phyloP scores from a whole-genome alignment of 805 yeast species.

The Candida germanica region DNA sequence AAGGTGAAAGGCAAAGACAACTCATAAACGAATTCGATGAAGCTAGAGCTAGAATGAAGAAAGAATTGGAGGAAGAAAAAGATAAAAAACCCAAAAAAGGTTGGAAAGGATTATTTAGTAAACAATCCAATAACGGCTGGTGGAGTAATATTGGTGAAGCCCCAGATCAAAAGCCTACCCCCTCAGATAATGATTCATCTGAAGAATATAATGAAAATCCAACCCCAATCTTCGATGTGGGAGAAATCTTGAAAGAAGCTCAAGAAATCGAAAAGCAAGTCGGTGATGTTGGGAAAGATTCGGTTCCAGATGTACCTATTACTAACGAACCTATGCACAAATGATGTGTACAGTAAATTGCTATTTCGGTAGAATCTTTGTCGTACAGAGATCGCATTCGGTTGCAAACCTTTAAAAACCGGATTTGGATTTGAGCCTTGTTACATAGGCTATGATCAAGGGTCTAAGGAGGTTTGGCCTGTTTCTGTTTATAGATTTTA shows the following conservation, averaged over 20 bases:
- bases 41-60: constrained; percentile 62
- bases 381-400: no score
- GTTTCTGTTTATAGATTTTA: no score
- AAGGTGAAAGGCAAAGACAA: constrained; percentile 77
- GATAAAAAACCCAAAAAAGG: constrained; percentile 30
- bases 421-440: no score
- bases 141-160: constrained; percentile 40
- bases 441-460: no score
- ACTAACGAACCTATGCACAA: constrained; percentile 9
- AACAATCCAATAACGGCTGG: constrained; percentile 58
- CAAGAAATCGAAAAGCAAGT: constrained; percentile 35
- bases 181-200: not conserved
- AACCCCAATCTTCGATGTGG: constrained; percentile 41
- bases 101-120: constrained; percentile 50
- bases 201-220: constrained; percentile 17
- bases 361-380: no score
- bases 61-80: constrained; percentile 29
- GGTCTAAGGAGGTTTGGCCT: no score
- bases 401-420: no score
- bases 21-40: constrained; percentile 83
- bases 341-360: no score
- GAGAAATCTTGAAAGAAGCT: constrained; percentile 42
- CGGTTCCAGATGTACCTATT: constrained; percentile 18
- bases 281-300: constrained; percentile 14
- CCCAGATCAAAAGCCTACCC: constrained; percentile 8